A percentile compares a stretch with the other conserved stretches of the same genome.
Conservation (phyloP, 75 land plant species). For the Ceratopteris richardii region DNA sequence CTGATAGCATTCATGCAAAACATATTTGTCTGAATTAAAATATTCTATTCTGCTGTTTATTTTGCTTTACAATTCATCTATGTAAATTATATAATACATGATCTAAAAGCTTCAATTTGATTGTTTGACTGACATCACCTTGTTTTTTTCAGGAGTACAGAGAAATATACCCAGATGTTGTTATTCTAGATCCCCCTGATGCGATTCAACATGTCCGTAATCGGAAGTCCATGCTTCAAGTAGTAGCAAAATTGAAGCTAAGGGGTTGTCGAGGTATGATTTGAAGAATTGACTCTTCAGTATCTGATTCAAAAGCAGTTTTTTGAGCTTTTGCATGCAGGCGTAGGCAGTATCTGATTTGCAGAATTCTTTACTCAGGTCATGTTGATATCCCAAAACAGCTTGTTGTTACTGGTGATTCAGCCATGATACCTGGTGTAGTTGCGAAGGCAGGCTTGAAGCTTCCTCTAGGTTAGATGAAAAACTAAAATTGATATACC, state of each 20-base stretch:
- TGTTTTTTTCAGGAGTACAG: conserved; percentile 54
- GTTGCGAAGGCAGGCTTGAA: conserved; percentile 52
- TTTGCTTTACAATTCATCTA: no score
- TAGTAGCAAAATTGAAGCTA: conserved; percentile 65
- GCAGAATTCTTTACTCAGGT: conserved; percentile 30
- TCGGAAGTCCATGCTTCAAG: conserved; percentile 88
- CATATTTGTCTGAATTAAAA: no score
- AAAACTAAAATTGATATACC: neutral
- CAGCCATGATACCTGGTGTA: conserved; percentile 59
- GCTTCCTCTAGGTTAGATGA: conserved; percentile 57
- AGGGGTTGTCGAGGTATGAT: conserved; percentile 42
- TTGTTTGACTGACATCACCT: neutral
- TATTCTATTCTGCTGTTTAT: no score
- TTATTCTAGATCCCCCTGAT: conserved; percentile 83
- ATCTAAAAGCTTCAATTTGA: no score
- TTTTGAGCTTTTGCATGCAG: neutral
- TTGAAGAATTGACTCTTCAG: neutral
- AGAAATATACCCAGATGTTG: conserved; percentile 67
- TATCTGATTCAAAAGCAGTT: neutral
- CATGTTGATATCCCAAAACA: conserved; percentile 69
- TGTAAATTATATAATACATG: no score
- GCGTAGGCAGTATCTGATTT: no score
- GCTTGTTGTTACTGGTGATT: conserved; percentile 58
- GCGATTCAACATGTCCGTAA: conserved; percentile 79
- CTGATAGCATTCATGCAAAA: no score